A percentile compares a stretch with the other conserved stretches of the same genome.
Conservation (phyloP, 2,329 filamentous ascomycete species). For the Venturia oleaginea region DNA sequence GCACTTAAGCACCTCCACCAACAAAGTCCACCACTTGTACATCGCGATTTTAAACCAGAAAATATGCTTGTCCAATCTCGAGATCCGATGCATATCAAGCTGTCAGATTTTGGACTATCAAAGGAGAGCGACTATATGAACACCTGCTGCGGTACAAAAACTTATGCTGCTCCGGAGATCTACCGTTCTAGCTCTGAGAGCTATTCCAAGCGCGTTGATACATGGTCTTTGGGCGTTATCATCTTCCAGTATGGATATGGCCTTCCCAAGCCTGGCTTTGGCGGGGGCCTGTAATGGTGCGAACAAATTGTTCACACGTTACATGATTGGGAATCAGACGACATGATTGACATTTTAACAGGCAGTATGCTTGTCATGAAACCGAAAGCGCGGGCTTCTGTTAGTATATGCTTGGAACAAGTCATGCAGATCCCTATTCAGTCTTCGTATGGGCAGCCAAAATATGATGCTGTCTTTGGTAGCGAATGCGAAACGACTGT, state of each 20-base stretch:
- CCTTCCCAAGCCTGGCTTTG: not conserved
- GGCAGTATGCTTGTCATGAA: too few species aligned
- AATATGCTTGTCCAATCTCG: slow-evolving; percentile 17
- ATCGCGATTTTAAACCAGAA: slow-evolving; percentile 17
- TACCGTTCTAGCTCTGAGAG: not conserved
- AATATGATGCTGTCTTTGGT: too few species aligned
- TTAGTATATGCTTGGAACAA: too few species aligned
- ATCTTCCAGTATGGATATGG: slow-evolving; percentile 7
- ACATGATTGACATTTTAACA: too few species aligned
- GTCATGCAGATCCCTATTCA: too few species aligned
- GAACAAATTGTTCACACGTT: too few species aligned
- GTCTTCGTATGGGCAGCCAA: too few species aligned
- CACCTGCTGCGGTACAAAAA: slow-evolving; percentile 13
- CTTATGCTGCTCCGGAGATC: slow-evolving; percentile 16
- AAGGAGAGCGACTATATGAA: slow-evolving; percentile 11
- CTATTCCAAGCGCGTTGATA: slow-evolving; percentile 15
- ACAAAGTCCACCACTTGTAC: slow-evolving; percentile 3
- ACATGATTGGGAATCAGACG: too few species aligned
- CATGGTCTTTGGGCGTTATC: slow-evolving; percentile 16
- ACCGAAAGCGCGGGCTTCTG: too few species aligned
- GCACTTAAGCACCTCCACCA: slow-evolving; percentile 15
- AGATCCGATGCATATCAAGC: slow-evolving; percentile 14
- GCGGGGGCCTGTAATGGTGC: too few species aligned
- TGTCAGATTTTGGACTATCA: slow-evolving; percentile 16
- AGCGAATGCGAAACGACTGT: too few species aligned